A percentile compares a stretch with the other conserved stretches of the same genome.
Conservation (phyloP, 805 yeast genomes). For the Danielia oregonensis region DNA sequence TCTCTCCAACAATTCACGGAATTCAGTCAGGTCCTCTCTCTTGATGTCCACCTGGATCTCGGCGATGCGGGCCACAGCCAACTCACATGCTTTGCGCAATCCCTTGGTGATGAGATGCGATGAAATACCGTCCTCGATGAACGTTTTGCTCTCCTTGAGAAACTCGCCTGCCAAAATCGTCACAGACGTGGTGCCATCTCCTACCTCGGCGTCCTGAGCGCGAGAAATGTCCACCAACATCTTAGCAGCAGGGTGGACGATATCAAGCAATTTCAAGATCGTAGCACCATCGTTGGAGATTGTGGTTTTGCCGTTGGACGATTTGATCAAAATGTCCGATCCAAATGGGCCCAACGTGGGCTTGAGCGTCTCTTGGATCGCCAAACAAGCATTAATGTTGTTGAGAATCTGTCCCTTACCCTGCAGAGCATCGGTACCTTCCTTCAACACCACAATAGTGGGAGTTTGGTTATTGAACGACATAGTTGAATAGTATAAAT, state of each 20-base stretch:
- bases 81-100: constrained; percentile 71
- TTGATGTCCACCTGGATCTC: constrained; percentile 74
- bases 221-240: constrained; percentile 91
- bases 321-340: constrained; percentile 88
- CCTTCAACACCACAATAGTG: constrained; percentile 95
- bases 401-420: constrained; percentile 95
- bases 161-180: constrained; percentile 93
- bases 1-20: constrained; percentile 75
- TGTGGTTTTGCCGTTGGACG: constrained; percentile 79
- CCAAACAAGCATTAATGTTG: constrained; percentile 94
- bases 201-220: constrained; percentile 97
- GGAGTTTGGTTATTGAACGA: constrained; percentile 92
- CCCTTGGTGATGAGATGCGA: constrained; percentile 88
- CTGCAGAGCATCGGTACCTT: constrained; percentile 96
- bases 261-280: constrained; percentile 83
- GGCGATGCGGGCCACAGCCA: constrained; percentile 68
- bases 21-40: constrained; percentile 46
- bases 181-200: constrained; percentile 97
- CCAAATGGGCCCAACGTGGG: constrained; percentile 98
- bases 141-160: constrained; percentile 82
- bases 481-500: constrained; percentile 43
- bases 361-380: constrained; percentile 91
- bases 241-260: constrained; percentile 98
- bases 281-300: constrained; percentile 99
- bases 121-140: constrained; percentile 94